A percentile compares a stretch with the other conserved stretches of the same genome.
These are phyloP conservation scores for Acrodontium crateriforme DNA, from an alignment of 2,329 filamentous ascomycete genomes.

Conservation along the genomic window DNA sequence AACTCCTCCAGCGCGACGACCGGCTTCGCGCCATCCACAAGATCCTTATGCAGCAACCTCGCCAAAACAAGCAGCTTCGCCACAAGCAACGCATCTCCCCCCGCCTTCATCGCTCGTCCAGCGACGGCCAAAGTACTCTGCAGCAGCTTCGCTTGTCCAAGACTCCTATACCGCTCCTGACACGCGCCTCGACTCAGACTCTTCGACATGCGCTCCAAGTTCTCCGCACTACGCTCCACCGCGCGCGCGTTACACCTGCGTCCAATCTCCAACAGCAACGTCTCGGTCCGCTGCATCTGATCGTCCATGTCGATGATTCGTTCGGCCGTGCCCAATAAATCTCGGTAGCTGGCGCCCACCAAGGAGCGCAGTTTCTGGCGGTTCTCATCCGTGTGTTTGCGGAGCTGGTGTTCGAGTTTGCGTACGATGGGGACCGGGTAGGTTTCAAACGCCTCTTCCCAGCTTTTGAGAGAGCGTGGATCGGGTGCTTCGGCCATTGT, in stretches of 20 bases:
- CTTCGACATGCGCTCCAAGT: slow-evolving; percentile 18
- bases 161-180: slow-evolving; percentile 1
- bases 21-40: slow-evolving; percentile 39
- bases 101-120: slow-evolving; percentile 38
- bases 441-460: slow-evolving; percentile 57
- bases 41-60: slow-evolving; percentile 58
- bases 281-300: slow-evolving; percentile 63
- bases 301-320: slow-evolving; percentile 81
- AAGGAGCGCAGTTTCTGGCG: slow-evolving; percentile 52
- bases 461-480: slow-evolving; percentile 41
- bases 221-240: slow-evolving; percentile 49
- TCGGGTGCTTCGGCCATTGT: slow-evolving; percentile 45
- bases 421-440: slow-evolving; percentile 49
- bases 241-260: slow-evolving; percentile 60
- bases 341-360: slow-evolving; percentile 63
- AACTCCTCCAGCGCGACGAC: slow-evolving; percentile 47
- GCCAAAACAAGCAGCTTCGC: slow-evolving; percentile 60
- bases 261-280: slow-evolving; percentile 57
- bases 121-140: slow-evolving; percentile 41
- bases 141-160: slow-evolving; percentile 30
- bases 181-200: slow-evolving; percentile 3
- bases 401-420: slow-evolving; percentile 50
- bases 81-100: slow-evolving; percentile 38
- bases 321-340: slow-evolving; percentile 82
- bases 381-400: slow-evolving; percentile 47